Evolutionary conservation across 352 stramenopile species (phyloP).

Genomic region (Globisporangium okanoganense): DNA sequence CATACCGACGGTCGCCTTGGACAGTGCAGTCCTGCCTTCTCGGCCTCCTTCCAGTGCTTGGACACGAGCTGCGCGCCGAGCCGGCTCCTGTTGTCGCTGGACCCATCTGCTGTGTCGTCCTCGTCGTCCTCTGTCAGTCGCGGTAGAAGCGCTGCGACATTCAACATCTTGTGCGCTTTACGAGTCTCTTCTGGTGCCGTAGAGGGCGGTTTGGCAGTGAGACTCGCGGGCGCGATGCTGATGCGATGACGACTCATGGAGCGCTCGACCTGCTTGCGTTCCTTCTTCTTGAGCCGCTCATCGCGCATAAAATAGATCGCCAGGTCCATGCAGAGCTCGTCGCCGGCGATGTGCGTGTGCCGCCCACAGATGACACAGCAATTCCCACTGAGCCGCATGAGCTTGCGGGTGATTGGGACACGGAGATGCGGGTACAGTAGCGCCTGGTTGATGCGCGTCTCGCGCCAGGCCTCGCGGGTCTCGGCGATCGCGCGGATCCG

Average conservation of each 20-base stretch:
- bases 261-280: constrained; percentile 31
- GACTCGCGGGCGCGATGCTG: constrained; percentile 23
- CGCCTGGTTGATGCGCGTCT: constrained; percentile 71
- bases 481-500: constrained; percentile 47
- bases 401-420: constrained; percentile 75
- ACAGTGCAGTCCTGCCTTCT: constrained; percentile 28
- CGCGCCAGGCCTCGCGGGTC: constrained; percentile 62
- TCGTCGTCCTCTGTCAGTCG: constrained; percentile 11
- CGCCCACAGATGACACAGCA: constrained; percentile 71
- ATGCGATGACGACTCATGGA: constrained; percentile 50
- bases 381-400: constrained; percentile 83
- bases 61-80: constrained; percentile 48
- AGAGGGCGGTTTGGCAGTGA: background rate
- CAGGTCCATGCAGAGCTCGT: constrained; percentile 81
- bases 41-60: constrained; percentile 52
- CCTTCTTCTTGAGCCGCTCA: constrained; percentile 51
- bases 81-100: constrained; percentile 2
- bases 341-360: constrained; percentile 62
- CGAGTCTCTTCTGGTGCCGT: background rate
- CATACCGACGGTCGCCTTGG: constrained; percentile 30
- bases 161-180: background rate
- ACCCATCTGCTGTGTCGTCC: background rate
- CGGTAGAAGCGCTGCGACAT: background rate
- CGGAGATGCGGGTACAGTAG: constrained; percentile 62
- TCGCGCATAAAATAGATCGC: constrained; percentile 62